Base-by-base conservation (phyloP, 148 eudicot species). In the Rhododendron vialii region DNA sequence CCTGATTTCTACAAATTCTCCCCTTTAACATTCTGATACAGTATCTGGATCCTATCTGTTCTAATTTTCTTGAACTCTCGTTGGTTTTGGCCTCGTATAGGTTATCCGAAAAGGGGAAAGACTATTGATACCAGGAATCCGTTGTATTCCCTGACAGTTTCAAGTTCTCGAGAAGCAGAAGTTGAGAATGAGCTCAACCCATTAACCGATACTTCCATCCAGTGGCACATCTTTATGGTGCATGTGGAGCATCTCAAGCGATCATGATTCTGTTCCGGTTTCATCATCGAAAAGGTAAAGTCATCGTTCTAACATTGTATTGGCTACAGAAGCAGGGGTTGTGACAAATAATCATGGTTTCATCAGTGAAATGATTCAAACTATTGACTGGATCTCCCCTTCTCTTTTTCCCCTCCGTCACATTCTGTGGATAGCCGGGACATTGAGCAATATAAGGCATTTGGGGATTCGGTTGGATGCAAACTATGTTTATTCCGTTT, bases 1-100 rank as follows among this genome's bases (percentile, higher is more conserved):
- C 75, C 82, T 75, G 81, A 17, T 36, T 69, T 86, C 18, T 41
- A 47, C 87, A 63, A 79, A 24, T 30, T 33, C 35, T 30, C 74
- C 33, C 36, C 14, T 3, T 53, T 3, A 51, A 20, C 33, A 15
- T 78, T 24, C 33, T 47, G 17, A 4, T 57, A 47, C 24, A 18
- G 45, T 6, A 6, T 59, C 12, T 59, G 2, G 50, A 61, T 41
- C 38, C 33, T 30, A 13, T 41, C 35, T 24, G 20, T 38, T 38
- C 53, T 38, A 38, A 38, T 59, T 82, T n/a, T 38, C 33, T 82
- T 35, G 30, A 43, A 83, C 26, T 67, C 77, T 67, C 26, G 41
- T 15, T 65, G 17, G 26, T 26, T 38, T 22, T 67, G 36, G 77
- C 77, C 47, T 83, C 38, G 15, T 43, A 65, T n/a, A 7, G n/a